Base-by-base conservation (phyloP, 139 green algal species). In the Eudorina sp. region DNA sequence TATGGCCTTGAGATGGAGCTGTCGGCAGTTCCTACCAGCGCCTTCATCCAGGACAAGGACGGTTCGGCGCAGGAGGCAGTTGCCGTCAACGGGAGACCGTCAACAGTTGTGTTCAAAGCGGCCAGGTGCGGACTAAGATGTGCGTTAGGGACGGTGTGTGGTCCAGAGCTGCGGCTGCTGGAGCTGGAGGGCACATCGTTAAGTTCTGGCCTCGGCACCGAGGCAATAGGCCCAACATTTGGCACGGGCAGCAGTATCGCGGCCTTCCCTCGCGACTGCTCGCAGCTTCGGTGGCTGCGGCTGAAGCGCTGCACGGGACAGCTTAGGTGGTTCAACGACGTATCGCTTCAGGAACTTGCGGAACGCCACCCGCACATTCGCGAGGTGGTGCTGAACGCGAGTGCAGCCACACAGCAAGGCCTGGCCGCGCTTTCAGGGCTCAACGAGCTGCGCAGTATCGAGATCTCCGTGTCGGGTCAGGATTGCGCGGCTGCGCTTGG, bases 291-390 rank as follows among this genome's bases (percentile, higher is more conserved):
- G 4, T 4, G 16, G 60, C 62, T 86, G 14, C 29, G 79, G 58
- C 18, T 86, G 16, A 76, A 41, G 79, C 60, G 60, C 43, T 86
- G 79, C 41, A 36, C n/a, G n/a, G 79, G 79, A 7, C 0, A 14
- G 53, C 23, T 77, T 29, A n/a, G 60, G 4, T n/a, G 60, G 11
- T 72, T 62, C 7, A 27, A 18, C 1, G 79, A 86, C 43, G 41
- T 7, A 4, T 41, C 25, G 0, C 40, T 86, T 4, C 11, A 19
- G 14, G 13, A 55, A n/a, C 58, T 62, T 14, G 60, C 36, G 8
- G 46, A 34, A 0, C 7, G 5, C 14, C 55, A 75, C 40, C 78
- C 78, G 25, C 55, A 21, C 40, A 55, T 85, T 2, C 9, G 4
- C 2, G 40, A 31, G 18, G 27, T 86, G 0, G 60, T 43, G 3